Evolutionary conservation across 768 basidiomycete genomes (phyloP), one percentile per base, ranked within the genome.

Genomic region (Termitomyces sp.): DNA sequence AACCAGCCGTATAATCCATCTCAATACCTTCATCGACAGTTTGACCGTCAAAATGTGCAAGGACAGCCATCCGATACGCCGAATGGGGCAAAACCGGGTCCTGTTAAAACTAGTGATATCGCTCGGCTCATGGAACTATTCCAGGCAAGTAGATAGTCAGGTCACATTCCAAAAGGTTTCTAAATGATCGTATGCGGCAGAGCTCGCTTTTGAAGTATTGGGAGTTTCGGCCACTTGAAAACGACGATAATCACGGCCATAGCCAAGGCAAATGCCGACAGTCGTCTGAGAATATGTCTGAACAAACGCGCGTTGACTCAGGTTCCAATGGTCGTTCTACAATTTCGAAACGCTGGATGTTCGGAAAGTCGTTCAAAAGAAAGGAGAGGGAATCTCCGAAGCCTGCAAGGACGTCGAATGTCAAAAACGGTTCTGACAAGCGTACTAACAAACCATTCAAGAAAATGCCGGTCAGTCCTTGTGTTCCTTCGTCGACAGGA

Each of bases 101-200:
- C 68, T 54, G 79, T 93, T 56, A 84, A 81, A 68, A 89, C 90
- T 3, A 87, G 89, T 62, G 92, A 94, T 63, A 75, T 93, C 40
- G 89, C 91, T 7, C 78, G 90, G 19, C 74, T 93, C 16, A 90
- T 94, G 89, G 92, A 92, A 63, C 71, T 92, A 3, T 91, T 92
- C 65, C 91, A 92, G 73, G 88, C 82, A 58, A 55, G 69, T 51
- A 54, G 31, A 21, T 34, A 17, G n/a, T 45, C 37, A 46, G 3
- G 34, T 12, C 10, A 11, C 16, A 40, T 17, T 46, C 37, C 11
- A 34, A n/a, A 34, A 4, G 21, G 48, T 29, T 29, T 32, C 35
- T 11, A 51, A 46, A 2, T 56, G 14, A 16, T n/a, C 19, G 5
- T 27, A 32, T 34, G 27, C 7, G 12, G 4, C 53, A 89, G 86